These are phyloP conservation scores for Dothidotthia symphoricarpi DNA, from an alignment of 2,329 filamentous ascomycete species.

Conservation along the genomic window DNA sequence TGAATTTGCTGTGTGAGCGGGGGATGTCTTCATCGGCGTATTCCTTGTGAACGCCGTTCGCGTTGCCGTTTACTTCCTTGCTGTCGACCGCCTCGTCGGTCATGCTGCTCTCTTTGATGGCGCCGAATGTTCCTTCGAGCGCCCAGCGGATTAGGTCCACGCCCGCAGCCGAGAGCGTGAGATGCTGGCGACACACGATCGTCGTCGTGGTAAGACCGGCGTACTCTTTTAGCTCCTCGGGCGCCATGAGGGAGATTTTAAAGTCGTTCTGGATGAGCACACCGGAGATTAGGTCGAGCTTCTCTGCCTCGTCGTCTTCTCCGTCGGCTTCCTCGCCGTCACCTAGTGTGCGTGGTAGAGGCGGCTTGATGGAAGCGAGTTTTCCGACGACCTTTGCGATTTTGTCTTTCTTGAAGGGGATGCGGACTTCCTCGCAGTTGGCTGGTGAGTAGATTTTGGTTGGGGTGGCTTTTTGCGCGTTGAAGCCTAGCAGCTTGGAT, in stretches of 20 bases:
- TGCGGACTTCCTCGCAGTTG: conserved; percentile 92
- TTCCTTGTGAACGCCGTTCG: conserved; percentile 42
- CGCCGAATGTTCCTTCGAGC: conserved; percentile 89
- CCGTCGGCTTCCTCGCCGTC: conserved; percentile 23
- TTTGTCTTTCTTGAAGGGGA: conserved; percentile 95
- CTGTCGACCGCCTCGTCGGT: conserved; percentile 34
- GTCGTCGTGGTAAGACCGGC: conserved; percentile 95
- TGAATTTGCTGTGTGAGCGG: conserved; percentile 55
- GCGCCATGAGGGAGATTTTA: conserved; percentile 94
- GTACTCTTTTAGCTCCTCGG: conserved; percentile 92
- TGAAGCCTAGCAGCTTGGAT: conserved; percentile 90
- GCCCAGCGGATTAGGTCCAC: conserved; percentile 92
- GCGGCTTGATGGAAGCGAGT: conserved; percentile 76
- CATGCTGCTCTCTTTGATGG: conserved; percentile 53
- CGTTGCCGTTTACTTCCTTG: conserved; percentile 43
- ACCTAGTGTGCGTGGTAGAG: conserved; percentile 43
- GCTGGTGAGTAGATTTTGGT: conserved; percentile 91
- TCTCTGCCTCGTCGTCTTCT: conserved; percentile 19
- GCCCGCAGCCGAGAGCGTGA: conserved; percentile 83
- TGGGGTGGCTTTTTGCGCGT: conserved; percentile 74
- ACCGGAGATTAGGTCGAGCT: conserved; percentile 69
- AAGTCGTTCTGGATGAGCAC: conserved; percentile 98
- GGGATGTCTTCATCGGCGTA: conserved; percentile 65
- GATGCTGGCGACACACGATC: conserved; percentile 85
- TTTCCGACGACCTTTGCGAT: conserved; percentile 94